These are phyloP conservation scores for Penicillium sp. DNA, from an alignment of 2,329 filamentous ascomycete genomes.

Conservation along the genomic window DNA sequence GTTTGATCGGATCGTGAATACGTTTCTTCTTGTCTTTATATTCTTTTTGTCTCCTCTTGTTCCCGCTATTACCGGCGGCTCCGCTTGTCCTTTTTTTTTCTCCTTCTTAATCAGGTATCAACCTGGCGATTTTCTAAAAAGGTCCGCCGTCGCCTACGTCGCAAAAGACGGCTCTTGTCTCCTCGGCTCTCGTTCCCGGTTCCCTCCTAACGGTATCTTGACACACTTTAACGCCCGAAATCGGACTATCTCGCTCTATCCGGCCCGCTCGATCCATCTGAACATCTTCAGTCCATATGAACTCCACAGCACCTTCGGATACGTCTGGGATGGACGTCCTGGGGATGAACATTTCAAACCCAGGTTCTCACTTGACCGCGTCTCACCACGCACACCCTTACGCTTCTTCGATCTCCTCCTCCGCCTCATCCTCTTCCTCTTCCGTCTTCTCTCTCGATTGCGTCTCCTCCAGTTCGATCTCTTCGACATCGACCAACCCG, in stretches of 20 bases:
- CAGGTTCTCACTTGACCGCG: constrained; percentile 37
- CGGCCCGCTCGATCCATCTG: constrained; percentile 14
- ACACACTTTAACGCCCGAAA: constrained; percentile 21
- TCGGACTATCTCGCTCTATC: constrained; percentile 21
- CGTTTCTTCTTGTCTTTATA: constrained; percentile 14
- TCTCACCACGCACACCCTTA: constrained; percentile 56
- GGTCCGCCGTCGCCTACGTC: constrained; percentile 28
- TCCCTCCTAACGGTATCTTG: constrained; percentile 29
- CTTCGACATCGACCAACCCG: constrained; percentile 65
- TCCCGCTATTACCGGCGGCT: constrained; percentile 7
- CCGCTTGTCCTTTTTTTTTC: constrained; percentile 6
- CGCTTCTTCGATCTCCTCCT: constrained; percentile 70
- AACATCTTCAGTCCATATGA: constrained; percentile 22
- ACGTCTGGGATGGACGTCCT: constrained; percentile 49
- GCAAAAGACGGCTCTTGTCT: constrained; percentile 29
- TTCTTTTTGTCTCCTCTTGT: constrained; percentile 5
- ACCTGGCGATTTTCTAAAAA: constrained; percentile 26
- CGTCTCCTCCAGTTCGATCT: constrained; percentile 66
- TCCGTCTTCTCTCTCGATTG: constrained; percentile 75
- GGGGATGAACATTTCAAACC: constrained; percentile 44
- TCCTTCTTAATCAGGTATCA: constrained; percentile 12
- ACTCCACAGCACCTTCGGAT: constrained; percentile 34
- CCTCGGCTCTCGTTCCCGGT: constrained; percentile 32
- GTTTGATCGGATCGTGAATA: constrained; percentile 24
- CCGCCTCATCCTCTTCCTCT: constrained; percentile 72